Percentiles rank a stretch among this genome's conserved stretches.
Evolutionary conservation across 768 basidiomycete genomes (phyloP).

Genomic region (Pisolithus orientalis): DNA sequence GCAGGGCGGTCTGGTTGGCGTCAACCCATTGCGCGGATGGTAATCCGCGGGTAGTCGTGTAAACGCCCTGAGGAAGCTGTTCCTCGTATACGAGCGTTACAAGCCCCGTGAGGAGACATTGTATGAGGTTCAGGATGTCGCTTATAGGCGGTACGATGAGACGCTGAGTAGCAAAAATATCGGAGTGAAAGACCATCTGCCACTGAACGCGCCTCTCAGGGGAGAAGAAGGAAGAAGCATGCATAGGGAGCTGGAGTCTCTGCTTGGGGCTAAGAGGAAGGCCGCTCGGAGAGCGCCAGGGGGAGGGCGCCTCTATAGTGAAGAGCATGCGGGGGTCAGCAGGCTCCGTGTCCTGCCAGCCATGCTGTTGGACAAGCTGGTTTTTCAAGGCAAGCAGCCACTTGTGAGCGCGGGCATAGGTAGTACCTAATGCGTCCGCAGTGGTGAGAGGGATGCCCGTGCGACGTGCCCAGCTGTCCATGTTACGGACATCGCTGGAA

Average conservation of each 20-base stretch:
- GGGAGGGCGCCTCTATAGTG: slow-evolving; percentile 70
- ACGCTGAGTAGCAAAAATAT: slow-evolving; percentile 65
- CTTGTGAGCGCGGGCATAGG: slow-evolving; percentile 75
- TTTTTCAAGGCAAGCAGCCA: slow-evolving; percentile 62
- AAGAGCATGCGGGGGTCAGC: slow-evolving; percentile 71
- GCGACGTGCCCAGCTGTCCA: slow-evolving; percentile 78
- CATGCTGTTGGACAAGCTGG: slow-evolving; percentile 60
- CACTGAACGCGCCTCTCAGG: slow-evolving; percentile 80
- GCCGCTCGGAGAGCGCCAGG: slow-evolving; percentile 70
- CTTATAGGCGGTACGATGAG: slow-evolving; percentile 63
- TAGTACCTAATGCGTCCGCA: slow-evolving; percentile 73
- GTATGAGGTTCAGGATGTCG: slow-evolving; percentile 62
- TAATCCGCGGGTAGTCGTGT: slow-evolving; percentile 71
- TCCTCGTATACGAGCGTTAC: slow-evolving; percentile 74
- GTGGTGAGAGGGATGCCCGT: slow-evolving; percentile 79
- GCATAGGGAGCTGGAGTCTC: slow-evolving; percentile 65
- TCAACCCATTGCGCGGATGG: slow-evolving; percentile 76
- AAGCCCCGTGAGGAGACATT: slow-evolving; percentile 68
- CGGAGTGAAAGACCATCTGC: slow-evolving; percentile 86
- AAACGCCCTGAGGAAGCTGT: slow-evolving; percentile 58
- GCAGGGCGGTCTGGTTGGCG: slow-evolving; percentile 58
- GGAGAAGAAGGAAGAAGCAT: slow-evolving; percentile 82
- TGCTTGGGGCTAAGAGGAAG: slow-evolving; percentile 73
- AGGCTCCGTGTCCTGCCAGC: slow-evolving; percentile 57
- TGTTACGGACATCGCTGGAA: slow-evolving; percentile 71